Evolutionary conservation across 2,329 filamentous ascomycete species (phyloP).

Genomic region (Lasiodiplodia sp.): DNA sequence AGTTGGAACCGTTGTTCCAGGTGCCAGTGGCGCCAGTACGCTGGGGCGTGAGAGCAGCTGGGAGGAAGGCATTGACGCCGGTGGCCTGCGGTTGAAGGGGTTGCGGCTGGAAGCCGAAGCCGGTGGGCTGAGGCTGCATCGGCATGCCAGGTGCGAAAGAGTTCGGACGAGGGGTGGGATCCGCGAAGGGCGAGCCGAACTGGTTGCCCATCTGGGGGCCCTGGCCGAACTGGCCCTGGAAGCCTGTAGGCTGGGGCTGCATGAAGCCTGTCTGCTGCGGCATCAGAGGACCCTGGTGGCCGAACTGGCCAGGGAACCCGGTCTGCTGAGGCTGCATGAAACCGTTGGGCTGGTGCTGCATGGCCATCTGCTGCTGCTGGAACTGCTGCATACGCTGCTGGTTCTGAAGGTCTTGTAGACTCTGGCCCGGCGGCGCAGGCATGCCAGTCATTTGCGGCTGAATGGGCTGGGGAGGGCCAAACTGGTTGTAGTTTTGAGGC

Average conservation of each 20-base stretch:
- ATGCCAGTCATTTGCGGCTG: slow-evolving; percentile 86
- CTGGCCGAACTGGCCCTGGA: slow-evolving; percentile 57
- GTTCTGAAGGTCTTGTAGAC: slow-evolving; percentile 70
- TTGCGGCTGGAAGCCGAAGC: slow-evolving; percentile 37
- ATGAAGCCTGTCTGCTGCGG: slow-evolving; percentile 67
- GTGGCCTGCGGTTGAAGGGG: slow-evolving; percentile 62
- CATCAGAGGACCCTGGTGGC: slow-evolving; percentile 35
- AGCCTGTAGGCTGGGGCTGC: slow-evolving; percentile 51
- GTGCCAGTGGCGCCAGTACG: slow-evolving; percentile 51
- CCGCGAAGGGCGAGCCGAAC: slow-evolving; percentile 58
- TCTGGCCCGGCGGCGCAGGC: slow-evolving; percentile 77
- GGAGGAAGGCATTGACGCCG: slow-evolving; percentile 57
- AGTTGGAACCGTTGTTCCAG: slow-evolving; percentile 35
- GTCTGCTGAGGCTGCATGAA: slow-evolving; percentile 48
- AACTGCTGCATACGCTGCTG: slow-evolving; percentile 48
- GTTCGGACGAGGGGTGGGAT: slow-evolving; percentile 22
- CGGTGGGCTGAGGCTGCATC: slow-evolving; percentile 10
- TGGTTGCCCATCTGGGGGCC: slow-evolving; percentile 53
- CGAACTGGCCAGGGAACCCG: slow-evolving; percentile 34
- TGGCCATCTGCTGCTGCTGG: slow-evolving; percentile 39
- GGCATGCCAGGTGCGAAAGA: slow-evolving; percentile 16
- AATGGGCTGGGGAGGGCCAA: slow-evolving; percentile 76
- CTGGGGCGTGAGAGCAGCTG: slow-evolving; percentile 58
- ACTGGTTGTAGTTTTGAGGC: slow-evolving; percentile 74
- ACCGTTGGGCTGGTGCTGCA: slow-evolving; percentile 48